Conservation (phyloP, 768 basidiomycete genomes). For the Leccinellum albellum region DNA sequence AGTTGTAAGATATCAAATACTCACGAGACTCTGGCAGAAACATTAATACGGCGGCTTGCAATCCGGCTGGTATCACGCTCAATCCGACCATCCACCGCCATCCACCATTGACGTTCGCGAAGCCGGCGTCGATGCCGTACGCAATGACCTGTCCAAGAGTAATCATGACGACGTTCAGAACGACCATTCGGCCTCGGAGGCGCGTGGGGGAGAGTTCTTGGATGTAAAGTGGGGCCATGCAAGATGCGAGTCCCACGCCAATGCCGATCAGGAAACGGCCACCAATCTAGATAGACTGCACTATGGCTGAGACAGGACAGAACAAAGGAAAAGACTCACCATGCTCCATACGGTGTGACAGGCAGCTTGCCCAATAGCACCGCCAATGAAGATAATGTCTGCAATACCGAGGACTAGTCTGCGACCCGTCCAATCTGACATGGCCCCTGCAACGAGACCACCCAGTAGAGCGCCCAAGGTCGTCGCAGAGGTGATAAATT, state of each 20-base stretch:
- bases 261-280: constrained; percentile 73
- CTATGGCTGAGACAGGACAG: not conserved
- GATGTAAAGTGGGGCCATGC: constrained; percentile 79
- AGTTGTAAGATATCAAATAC: constrained; percentile 21
- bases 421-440: constrained; percentile 67
- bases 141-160: constrained; percentile 79
- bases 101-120: constrained; percentile 53
- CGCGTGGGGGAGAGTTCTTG: constrained; percentile 78
- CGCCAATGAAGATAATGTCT: constrained; percentile 70
- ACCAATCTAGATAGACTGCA: constrained; percentile 43
- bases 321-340: constrained; percentile 34
- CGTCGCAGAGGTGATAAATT: constrained; percentile 77
- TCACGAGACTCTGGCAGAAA: constrained; percentile 78
- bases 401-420: constrained; percentile 61
- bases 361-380: constrained; percentile 68
- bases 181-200: constrained; percentile 71
- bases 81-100: constrained; percentile 88
- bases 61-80: constrained; percentile 61
- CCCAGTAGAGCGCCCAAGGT: constrained; percentile 76
- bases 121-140: constrained; percentile 69
- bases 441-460: constrained; percentile 49
- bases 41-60: constrained; percentile 58
- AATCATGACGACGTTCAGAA: constrained; percentile 79
- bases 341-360: constrained; percentile 68
- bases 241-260: constrained; percentile 72